phyloP scores from a whole-genome alignment of 257 asterid species.

The Eustoma russellianum region DNA sequence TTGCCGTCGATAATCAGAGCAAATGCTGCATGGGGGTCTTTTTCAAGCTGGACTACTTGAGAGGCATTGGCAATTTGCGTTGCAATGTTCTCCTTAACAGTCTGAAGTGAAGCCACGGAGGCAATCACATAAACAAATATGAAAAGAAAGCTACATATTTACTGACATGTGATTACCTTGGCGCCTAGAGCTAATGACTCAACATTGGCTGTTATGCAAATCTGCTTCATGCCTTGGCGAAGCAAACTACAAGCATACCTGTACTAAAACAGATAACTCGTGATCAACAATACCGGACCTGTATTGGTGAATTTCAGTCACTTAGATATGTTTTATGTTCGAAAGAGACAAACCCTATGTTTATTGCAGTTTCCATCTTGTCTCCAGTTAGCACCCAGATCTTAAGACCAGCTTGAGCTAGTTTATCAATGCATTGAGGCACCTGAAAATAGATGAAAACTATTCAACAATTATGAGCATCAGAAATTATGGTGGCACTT shows the following conservation, averaged over 20 bases:
- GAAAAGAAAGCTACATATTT: neutral
- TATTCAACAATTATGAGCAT: neutral
- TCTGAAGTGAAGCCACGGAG: constrained; percentile 32
- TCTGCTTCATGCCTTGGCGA: constrained; percentile 53
- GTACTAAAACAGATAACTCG: constrained; percentile 1
- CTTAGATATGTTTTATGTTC: neutral
- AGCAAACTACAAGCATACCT: constrained; percentile 73
- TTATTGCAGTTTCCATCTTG: constrained; percentile 64
- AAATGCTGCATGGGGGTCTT: constrained; percentile 30
- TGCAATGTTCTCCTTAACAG: constrained; percentile 33
- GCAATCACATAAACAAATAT: too few relatives aligned
- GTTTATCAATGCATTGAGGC: constrained; percentile 68
- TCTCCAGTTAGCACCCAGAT: constrained; percentile 73
- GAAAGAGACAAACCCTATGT: constrained; percentile 38
- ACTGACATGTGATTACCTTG: neutral
- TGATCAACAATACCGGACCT: neutral
- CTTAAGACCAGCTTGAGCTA: constrained; percentile 68
- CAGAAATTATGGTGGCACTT: neutral
- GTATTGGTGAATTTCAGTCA: neutral
- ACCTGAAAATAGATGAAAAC: constrained; percentile 27
- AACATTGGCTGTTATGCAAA: constrained; percentile 29
- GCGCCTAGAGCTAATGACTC: constrained; percentile 29
- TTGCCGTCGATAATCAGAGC: constrained; percentile 66
- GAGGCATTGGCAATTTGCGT: constrained; percentile 34
- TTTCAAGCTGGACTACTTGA: constrained; percentile 22